These are phyloP conservation scores for Paraglomus occultum DNA, from an alignment of 192 early-diverging fungal species.

Conservation along the genomic window DNA sequence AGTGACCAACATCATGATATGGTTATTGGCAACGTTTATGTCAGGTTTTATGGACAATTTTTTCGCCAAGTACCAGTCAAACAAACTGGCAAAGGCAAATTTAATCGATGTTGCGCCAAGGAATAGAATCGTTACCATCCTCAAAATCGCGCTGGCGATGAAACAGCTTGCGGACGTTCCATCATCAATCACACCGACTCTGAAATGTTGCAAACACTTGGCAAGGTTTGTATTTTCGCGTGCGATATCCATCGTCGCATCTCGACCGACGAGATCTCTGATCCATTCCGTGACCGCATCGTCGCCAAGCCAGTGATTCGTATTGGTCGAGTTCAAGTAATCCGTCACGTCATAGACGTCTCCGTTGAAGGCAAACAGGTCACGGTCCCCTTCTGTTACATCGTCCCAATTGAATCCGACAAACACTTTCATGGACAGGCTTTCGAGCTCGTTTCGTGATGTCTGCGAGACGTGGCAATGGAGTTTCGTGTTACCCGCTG, in stretches of 20 bases:
- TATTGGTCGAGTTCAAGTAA: constrained; percentile 30
- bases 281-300: background rate
- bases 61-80: background rate
- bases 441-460: background rate
- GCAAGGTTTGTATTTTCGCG: background rate
- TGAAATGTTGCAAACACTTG: constrained; percentile 17
- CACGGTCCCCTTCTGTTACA: background rate
- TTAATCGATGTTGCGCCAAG: background rate
- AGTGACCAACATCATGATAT: constrained; percentile 66
- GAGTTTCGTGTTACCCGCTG: background rate
- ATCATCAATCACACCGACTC: constrained; percentile 9
- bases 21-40: background rate
- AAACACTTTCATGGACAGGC: background rate
- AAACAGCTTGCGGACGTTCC: background rate
- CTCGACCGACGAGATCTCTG: background rate
- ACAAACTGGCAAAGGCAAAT: background rate
- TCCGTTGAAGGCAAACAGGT: constrained; percentile 15
- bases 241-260: constrained; percentile 2
- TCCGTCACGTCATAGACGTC: constrained; percentile 40
- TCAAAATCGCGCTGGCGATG: background rate
- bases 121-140: background rate
- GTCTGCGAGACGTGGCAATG: constrained; percentile 18
- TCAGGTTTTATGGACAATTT: background rate
- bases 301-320: constrained; percentile 11
- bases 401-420: constrained; percentile 5